Evolutionary conservation across 2,329 filamentous ascomycete species (phyloP).

Genomic region (Alternaria solani): DNA sequence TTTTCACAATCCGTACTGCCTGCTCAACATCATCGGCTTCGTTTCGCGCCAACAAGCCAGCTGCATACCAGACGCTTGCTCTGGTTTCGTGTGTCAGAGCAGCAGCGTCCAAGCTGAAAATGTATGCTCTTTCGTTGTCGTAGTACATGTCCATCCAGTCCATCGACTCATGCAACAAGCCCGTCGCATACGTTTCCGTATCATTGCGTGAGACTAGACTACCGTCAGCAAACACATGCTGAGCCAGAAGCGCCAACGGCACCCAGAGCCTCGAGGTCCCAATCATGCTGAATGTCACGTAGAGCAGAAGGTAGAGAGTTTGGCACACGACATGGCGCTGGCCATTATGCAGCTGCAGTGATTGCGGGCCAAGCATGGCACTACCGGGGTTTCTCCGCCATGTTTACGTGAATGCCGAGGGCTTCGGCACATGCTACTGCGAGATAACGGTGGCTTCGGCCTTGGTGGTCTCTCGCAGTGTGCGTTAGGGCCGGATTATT

Average conservation of each 20-base stretch:
- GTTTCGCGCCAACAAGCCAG: slow-evolving; percentile 66
- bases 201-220: slow-evolving; percentile 23
- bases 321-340: background rate
- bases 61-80: slow-evolving; percentile 66
- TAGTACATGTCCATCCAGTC: slow-evolving; percentile 64
- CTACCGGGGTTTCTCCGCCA: slow-evolving; percentile 6
- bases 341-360: background rate
- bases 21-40: slow-evolving; percentile 58
- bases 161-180: slow-evolving; percentile 59
- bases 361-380: slow-evolving; percentile 1
- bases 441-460: slow-evolving; percentile 7
- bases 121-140: slow-evolving; percentile 61
- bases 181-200: slow-evolving; percentile 25
- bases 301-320: background rate
- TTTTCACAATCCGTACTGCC: slow-evolving; percentile 63
- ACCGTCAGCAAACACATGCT: slow-evolving; percentile 15
- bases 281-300: slow-evolving; percentile 12
- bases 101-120: slow-evolving; percentile 59
- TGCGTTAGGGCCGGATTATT: slow-evolving; percentile 11
- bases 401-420: slow-evolving; percentile 3
- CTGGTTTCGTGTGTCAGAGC: slow-evolving; percentile 66
- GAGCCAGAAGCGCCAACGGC: slow-evolving; percentile 19
- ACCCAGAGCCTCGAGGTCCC: slow-evolving; percentile 19
- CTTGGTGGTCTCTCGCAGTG: slow-evolving; percentile 1
- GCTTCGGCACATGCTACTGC: slow-evolving; percentile 12